phyloP scores from a whole-genome alignment of 208 protist species.

The Leishmania tropica region DNA sequence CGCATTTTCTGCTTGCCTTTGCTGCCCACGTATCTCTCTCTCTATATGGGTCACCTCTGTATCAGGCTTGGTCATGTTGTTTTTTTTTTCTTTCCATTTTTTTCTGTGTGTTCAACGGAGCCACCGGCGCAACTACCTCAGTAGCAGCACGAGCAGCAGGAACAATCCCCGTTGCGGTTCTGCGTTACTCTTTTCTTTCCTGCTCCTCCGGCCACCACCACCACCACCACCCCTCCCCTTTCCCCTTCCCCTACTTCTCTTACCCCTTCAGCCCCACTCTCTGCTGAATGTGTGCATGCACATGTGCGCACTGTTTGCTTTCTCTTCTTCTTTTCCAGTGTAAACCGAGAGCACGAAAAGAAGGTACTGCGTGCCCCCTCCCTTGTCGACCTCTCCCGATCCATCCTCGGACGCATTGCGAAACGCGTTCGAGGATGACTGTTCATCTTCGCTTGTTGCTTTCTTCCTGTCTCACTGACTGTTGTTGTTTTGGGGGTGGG shows the following conservation, averaged over 20 bases:
- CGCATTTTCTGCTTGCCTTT: not conserved
- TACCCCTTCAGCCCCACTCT: not conserved
- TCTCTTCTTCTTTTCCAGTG: not conserved
- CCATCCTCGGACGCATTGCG: not conserved
- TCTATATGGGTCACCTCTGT: not conserved
- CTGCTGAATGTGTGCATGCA: not conserved
- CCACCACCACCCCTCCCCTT: not conserved
- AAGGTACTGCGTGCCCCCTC: too few species aligned
- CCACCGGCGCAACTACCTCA: not conserved
- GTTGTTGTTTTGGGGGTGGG: not conserved
- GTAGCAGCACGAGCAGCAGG: not conserved
- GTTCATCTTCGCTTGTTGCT: not conserved
- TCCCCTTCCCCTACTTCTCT: not conserved
- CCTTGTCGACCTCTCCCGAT: not conserved
- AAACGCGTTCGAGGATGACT: not conserved
- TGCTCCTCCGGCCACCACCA: not conserved
- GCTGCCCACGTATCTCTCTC: not conserved
- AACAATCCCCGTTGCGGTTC: not conserved
- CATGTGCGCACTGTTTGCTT: not conserved
- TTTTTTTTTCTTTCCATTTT: slow-evolving; percentile 1
- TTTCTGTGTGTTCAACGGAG: not conserved
- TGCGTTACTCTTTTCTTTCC: not conserved
- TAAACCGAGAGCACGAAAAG: too few species aligned
- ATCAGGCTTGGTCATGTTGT: not conserved
- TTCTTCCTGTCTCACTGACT: not conserved